Percentiles rank a stretch among this genome's conserved stretches.
Conservation (phyloP, 805 yeast genomes). For the Candida mattraensis region DNA sequence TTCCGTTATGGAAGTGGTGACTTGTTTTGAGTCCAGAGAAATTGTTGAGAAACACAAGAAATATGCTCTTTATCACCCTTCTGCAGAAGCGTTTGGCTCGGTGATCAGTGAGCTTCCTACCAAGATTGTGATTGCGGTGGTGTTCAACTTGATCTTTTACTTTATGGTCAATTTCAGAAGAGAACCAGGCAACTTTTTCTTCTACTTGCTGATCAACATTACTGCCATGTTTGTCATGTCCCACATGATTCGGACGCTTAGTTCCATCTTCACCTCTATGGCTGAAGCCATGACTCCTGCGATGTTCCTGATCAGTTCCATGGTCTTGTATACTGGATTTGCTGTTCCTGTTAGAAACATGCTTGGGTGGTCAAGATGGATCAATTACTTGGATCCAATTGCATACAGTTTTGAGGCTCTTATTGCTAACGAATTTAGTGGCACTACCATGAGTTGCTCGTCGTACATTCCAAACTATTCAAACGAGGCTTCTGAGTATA, state of each 20-base stretch:
- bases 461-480: conserved; percentile 47
- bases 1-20: conserved; percentile 56
- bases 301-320: conserved; percentile 45
- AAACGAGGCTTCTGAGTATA: conserved; percentile 36
- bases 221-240: conserved; percentile 52
- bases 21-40: conserved; percentile 54
- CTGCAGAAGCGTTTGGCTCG: conserved; percentile 61
- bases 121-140: conserved; percentile 43
- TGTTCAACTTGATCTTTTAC: conserved; percentile 51
- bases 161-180: conserved; percentile 55
- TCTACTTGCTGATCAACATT: conserved; percentile 45
- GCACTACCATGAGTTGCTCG: conserved; percentile 43
- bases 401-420: conserved; percentile 56
- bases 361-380: conserved; percentile 69
- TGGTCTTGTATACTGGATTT: conserved; percentile 57
- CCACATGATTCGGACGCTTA: conserved; percentile 53
- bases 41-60: conserved; percentile 59
- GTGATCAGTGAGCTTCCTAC: conserved; percentile 57
- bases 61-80: conserved; percentile 57
- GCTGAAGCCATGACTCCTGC: conserved; percentile 62
- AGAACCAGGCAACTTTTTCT: conserved; percentile 54
- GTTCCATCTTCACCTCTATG: conserved; percentile 46
- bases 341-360: conserved; percentile 55
- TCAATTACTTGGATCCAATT: conserved; percentile 58
- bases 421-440: conserved; percentile 55